Conservation (phyloP, 2,329 filamentous ascomycete genomes). For the Didymella segeticola region DNA sequence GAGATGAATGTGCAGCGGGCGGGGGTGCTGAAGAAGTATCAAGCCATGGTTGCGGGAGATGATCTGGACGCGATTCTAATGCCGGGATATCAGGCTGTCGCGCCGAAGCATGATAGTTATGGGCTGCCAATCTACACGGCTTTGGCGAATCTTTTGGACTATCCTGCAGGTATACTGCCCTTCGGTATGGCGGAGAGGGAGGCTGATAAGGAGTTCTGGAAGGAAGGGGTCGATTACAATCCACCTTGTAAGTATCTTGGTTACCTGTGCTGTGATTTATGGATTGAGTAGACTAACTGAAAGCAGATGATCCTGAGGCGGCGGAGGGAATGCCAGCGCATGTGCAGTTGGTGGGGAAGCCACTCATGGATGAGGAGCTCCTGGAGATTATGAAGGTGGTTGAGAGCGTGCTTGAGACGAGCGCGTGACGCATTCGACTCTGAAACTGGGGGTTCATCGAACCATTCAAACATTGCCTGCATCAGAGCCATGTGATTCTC, state of each 20-base stretch:
- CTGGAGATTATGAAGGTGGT: conserved; percentile 46
- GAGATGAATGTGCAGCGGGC: conserved; percentile 51
- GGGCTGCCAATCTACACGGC: conserved; percentile 56
- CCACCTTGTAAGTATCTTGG: conserved; percentile 42
- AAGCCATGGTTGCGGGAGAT: conserved; percentile 49
- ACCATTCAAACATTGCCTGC: background rate
- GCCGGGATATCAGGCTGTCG: conserved; percentile 58
- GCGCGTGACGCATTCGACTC: background rate
- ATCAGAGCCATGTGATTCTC: too few relatives aligned
- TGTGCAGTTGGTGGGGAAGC: conserved; percentile 56
- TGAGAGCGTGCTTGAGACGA: conserved; percentile 31
- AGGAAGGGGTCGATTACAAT: conserved; percentile 39
- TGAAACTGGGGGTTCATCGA: background rate
- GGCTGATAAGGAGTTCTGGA: conserved; percentile 48
- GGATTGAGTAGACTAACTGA: background rate
- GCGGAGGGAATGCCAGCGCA: conserved; percentile 55
- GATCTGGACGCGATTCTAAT: conserved; percentile 60
- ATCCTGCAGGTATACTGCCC: conserved; percentile 59
- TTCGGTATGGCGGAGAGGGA: conserved; percentile 53
- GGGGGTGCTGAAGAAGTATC: conserved; percentile 50
- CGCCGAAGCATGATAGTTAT: conserved; percentile 61
- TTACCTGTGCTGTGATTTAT: background rate
- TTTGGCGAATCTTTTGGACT: conserved; percentile 62
- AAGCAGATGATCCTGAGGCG: conserved; percentile 50
- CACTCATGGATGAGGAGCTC: conserved; percentile 58